These are phyloP conservation scores for Suillus cothurnatus DNA, from an alignment of 768 basidiomycete genomes.

Conservation along the genomic window DNA sequence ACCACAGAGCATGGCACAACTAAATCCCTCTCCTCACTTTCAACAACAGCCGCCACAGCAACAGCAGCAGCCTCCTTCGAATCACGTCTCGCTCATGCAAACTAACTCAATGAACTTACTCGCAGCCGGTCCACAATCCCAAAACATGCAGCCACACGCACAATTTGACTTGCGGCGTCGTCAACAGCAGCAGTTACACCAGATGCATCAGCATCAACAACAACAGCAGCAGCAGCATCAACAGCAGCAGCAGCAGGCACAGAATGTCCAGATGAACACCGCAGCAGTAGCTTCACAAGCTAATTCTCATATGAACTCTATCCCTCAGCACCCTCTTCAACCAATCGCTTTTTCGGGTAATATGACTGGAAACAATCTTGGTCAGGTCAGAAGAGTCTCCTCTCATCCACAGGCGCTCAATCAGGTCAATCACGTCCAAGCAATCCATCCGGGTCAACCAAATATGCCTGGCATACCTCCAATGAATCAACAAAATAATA, in stretches of 20 bases:
- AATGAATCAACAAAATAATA: constrained; percentile 46
- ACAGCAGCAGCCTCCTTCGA: constrained; percentile 31
- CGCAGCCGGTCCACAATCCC: constrained; percentile 26
- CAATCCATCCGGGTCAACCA: constrained; percentile 39
- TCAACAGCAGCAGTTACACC: constrained; percentile 30
- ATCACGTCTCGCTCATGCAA: constrained; percentile 41
- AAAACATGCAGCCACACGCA: constrained; percentile 23
- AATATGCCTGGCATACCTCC: constrained; percentile 39
- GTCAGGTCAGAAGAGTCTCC: constrained; percentile 51
- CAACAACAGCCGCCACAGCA: constrained; percentile 40
- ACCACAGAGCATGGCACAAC: constrained; percentile 41
- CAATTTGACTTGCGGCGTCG: not conserved
- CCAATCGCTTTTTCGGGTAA: constrained; percentile 43
- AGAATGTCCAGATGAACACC: constrained; percentile 36
- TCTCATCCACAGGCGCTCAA: constrained; percentile 57
- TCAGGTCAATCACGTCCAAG: constrained; percentile 38
- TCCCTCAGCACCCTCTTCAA: constrained; percentile 41
- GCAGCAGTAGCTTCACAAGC: constrained; percentile 28
- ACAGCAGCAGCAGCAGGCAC: constrained; percentile 40
- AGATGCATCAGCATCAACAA: constrained; percentile 37
- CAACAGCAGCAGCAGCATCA: constrained; percentile 35
- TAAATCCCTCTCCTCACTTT: constrained; percentile 37
- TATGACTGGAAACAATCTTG: constrained; percentile 39
- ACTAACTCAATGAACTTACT: constrained; percentile 44
- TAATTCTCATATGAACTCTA: constrained; percentile 29